Percentiles rank a stretch among this genome's conserved stretches.
Evolutionary conservation across 108 stramenopile species (phyloP).

Genomic region (Discostella pseudostelligera): DNA sequence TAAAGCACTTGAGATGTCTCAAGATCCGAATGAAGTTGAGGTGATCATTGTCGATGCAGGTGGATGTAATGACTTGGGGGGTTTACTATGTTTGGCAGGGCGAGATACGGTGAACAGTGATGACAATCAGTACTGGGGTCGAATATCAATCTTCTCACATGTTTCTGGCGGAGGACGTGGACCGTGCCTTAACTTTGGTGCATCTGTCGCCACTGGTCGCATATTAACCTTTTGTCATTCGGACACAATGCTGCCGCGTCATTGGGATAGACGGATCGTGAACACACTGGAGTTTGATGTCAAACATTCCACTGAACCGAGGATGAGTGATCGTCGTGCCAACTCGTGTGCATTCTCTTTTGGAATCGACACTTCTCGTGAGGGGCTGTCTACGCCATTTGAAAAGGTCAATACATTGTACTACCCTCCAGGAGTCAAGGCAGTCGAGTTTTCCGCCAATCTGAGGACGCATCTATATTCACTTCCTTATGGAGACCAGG

Average conservation of each 20-base stretch:
- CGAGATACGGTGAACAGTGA: neutral
- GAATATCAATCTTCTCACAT: slow-evolving; percentile 38
- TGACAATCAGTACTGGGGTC: slow-evolving; percentile 38
- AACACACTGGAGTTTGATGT: slow-evolving; percentile 31
- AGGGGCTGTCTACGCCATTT: slow-evolving; percentile 47
- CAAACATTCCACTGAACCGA: slow-evolving; percentile 5
- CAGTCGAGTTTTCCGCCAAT: slow-evolving; percentile 66
- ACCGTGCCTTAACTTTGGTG: slow-evolving; percentile 78
- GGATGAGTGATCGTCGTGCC: slow-evolving; percentile 14
- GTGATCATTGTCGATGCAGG: slow-evolving; percentile 65
- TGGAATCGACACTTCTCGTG: slow-evolving; percentile 62
- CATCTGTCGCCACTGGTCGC: slow-evolving; percentile 51
- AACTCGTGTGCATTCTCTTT: slow-evolving; percentile 72
- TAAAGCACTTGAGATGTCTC: slow-evolving; percentile 24
- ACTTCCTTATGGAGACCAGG: slow-evolving; percentile 89
- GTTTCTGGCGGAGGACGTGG: slow-evolving; percentile 73
- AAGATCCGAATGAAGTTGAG: slow-evolving; percentile 42
- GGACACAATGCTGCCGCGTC: slow-evolving; percentile 57
- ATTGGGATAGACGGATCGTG: slow-evolving; percentile 59
- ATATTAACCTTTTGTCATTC: slow-evolving; percentile 81
- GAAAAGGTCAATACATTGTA: slow-evolving; percentile 6
- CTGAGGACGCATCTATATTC: slow-evolving; percentile 53
- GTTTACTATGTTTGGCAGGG: slow-evolving; percentile 10
- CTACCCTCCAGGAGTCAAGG: slow-evolving; percentile 55
- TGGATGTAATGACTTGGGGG: slow-evolving; percentile 41